phyloP scores from a whole-genome alignment of 1,139 yeast genomes.

The Neolecta irregularis region DNA sequence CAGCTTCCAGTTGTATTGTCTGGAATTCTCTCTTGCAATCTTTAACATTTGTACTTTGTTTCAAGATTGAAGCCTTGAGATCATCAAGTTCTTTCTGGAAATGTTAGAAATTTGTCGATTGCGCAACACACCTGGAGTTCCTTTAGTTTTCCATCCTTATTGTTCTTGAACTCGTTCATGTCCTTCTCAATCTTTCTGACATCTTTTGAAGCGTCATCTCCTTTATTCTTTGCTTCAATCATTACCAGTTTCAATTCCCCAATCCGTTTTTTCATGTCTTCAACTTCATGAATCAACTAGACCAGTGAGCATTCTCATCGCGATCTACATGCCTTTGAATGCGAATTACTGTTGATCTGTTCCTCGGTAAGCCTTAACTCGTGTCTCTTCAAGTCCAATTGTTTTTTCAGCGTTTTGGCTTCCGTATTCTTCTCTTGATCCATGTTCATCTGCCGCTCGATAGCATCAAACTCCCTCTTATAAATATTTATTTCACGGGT shows the following conservation, averaged over 20 bases:
- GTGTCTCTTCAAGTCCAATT: slow-evolving; percentile 49
- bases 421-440: slow-evolving; percentile 35
- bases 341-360: slow-evolving; percentile 45
- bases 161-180: slow-evolving; percentile 62
- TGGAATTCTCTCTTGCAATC: slow-evolving; percentile 42
- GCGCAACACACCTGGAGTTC: slow-evolving; percentile 28
- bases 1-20: slow-evolving; percentile 45
- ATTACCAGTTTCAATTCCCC: slow-evolving; percentile 31
- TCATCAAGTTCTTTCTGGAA: slow-evolving; percentile 35
- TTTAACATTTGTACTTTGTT: slow-evolving; percentile 33
- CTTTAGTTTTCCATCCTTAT: slow-evolving; percentile 67
- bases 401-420: slow-evolving; percentile 48
- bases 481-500: slow-evolving; percentile 29
- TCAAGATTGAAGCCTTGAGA: slow-evolving; percentile 28
- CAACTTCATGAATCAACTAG: slow-evolving; percentile 19
- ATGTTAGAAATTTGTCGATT: slow-evolving; percentile 2
- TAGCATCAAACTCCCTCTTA: slow-evolving; percentile 28
- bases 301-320: not conserved
- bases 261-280: slow-evolving; percentile 10
- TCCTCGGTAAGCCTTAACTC: slow-evolving; percentile 48
- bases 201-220: slow-evolving; percentile 26
- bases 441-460: slow-evolving; percentile 31
- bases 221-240: slow-evolving; percentile 28
- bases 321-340: slow-evolving; percentile 25
- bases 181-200: slow-evolving; percentile 45